Conservation (phyloP, 2,329 filamentous ascomycete genomes). For the Coniochaeta sp. region DNA sequence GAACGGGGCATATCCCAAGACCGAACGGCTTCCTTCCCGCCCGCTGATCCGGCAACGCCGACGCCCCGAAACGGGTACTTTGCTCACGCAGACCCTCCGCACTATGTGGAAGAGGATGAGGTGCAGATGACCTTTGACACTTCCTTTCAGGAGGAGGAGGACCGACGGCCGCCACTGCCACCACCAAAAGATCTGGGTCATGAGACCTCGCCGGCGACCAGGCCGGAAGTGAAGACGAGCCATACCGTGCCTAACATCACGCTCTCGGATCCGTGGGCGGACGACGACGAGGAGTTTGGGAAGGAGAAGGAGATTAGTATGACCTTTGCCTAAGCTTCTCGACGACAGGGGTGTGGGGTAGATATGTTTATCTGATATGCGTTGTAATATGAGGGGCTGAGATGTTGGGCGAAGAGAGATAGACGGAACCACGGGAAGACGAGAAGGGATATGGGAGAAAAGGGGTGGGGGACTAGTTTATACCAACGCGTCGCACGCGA, state of each 20-base stretch:
- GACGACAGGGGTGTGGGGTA: no score
- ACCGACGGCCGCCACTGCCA: constrained; percentile 14
- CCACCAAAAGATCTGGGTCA: constrained; percentile 20
- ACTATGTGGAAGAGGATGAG: constrained; percentile 29
- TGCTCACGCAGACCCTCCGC: constrained; percentile 11
- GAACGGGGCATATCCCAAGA: constrained; percentile 7
- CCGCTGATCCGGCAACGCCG: constrained; percentile 4
- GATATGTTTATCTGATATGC: neutral
- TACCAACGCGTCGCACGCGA: neutral
- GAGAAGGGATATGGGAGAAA: neutral
- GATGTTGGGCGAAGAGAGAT: no score
- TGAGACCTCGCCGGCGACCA: constrained; percentile 15
- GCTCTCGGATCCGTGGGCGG: constrained; percentile 61
- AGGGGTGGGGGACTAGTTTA: neutral
- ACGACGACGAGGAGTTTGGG: constrained; percentile 61
- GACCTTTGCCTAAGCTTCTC: constrained; percentile 59
- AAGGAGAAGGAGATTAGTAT: constrained; percentile 70
- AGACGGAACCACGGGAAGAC: neutral
- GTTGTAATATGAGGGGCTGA: neutral
- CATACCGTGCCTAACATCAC: constrained; percentile 43
- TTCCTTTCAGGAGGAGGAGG: constrained; percentile 37
- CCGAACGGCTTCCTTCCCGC: constrained; percentile 3
- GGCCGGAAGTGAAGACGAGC: constrained; percentile 34
- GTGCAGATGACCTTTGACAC: constrained; percentile 69
- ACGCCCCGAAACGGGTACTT: constrained; percentile 6